Evolutionary conservation across 495 filamentous ascomycete genomes (phyloP).

Genomic region (Podospora comata): DNA sequence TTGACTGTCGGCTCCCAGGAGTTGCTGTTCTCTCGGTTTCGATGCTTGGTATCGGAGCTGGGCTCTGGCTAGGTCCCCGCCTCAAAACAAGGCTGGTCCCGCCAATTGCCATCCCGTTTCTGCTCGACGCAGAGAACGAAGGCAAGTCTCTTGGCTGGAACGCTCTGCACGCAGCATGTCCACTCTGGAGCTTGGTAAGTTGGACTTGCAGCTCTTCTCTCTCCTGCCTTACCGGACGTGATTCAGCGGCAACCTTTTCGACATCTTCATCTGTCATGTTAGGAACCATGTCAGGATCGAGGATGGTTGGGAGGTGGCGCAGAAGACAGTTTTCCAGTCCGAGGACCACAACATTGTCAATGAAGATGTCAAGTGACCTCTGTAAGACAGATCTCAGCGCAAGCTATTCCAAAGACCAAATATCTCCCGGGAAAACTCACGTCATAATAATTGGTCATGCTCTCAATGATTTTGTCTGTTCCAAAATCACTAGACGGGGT

Average conservation of each 20-base stretch:
- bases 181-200: background rate
- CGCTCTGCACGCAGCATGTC: background rate
- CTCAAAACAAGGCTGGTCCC: background rate
- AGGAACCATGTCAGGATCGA: constrained; percentile 19
- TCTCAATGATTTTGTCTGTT: constrained; percentile 33
- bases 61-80: background rate
- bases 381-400: background rate
- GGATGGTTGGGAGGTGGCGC: constrained; percentile 25
- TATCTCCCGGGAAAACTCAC: background rate
- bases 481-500: background rate
- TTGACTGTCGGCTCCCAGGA: background rate
- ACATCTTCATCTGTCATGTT: constrained; percentile 22
- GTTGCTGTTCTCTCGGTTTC: background rate
- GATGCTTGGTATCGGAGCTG: background rate
- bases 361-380: constrained; percentile 20
- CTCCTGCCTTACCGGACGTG: background rate
- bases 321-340: constrained; percentile 34
- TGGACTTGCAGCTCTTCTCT: background rate
- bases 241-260: constrained; percentile 25
- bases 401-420: background rate
- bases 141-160: background rate
- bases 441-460: constrained; percentile 39
- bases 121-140: background rate
- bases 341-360: constrained; percentile 30
- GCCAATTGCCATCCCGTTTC: background rate